phyloP scores from a whole-genome alignment of 2,329 filamentous ascomycete species.

The Fusarium marasasianum region DNA sequence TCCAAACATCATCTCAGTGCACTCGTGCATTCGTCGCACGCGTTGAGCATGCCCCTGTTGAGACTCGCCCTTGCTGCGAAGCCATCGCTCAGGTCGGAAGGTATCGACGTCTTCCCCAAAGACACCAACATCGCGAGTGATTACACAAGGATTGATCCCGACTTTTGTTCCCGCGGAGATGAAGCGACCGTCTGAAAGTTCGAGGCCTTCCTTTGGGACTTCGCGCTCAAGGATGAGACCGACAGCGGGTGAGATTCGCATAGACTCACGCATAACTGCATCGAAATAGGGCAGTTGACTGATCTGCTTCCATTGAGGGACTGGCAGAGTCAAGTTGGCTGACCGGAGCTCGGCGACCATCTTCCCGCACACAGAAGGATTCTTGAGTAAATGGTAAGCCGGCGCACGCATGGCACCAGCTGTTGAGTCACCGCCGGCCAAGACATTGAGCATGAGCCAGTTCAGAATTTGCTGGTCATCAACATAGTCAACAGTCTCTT shows the following conservation, averaged over 20 bases:
- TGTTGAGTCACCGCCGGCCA: constrained; percentile 32
- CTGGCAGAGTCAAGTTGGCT: constrained; percentile 6
- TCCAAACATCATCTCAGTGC: constrained; percentile 30
- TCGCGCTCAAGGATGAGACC: constrained; percentile 27
- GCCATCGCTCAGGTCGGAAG: constrained; percentile 27
- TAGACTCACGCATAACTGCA: constrained; percentile 26
- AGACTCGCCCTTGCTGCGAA: background rate
- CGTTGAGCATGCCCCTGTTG: constrained; percentile 6
- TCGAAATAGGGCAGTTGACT: constrained; percentile 21
- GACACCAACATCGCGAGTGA: constrained; percentile 19
- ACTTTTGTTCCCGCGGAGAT: constrained; percentile 18
- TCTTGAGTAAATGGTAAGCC: constrained; percentile 26
- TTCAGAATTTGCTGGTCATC: constrained; percentile 33
- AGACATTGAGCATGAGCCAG: constrained; percentile 35
- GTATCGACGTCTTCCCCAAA: constrained; percentile 22
- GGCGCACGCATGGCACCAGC: constrained; percentile 32
- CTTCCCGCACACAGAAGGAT: constrained; percentile 8
- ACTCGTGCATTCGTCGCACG: constrained; percentile 23
- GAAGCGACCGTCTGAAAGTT: constrained; percentile 18
- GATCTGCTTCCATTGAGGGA: constrained; percentile 32
- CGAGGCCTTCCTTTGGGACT: constrained; percentile 14
- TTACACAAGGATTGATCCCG: constrained; percentile 27
- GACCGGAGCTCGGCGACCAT: constrained; percentile 22
- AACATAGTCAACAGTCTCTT: constrained; percentile 29
- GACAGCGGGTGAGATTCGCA: constrained; percentile 19